phyloP scores from a whole-genome alignment of 1,284 basidiomycete species.

The Exobasidium cylindrosporum region DNA sequence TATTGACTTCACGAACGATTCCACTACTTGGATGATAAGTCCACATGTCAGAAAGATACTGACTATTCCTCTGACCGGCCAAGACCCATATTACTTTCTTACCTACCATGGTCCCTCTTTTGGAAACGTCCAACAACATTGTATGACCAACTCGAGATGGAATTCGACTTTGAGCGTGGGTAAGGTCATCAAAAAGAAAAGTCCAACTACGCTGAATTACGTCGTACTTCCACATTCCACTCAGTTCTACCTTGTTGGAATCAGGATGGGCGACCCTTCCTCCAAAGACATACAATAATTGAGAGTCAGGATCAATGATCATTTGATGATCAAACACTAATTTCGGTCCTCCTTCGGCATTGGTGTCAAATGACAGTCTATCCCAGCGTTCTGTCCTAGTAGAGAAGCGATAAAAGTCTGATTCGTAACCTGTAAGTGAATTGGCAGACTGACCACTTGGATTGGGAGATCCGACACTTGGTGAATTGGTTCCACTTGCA shows the following conservation, averaged over 20 bases:
- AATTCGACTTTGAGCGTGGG: constrained; percentile 31
- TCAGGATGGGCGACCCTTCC: constrained; percentile 68
- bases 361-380: constrained; percentile 46
- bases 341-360: constrained; percentile 65
- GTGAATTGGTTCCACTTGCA: constrained; percentile 19
- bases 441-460: not conserved
- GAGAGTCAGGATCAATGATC: constrained; percentile 69
- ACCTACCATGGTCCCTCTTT: not conserved
- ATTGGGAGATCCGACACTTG: not conserved
- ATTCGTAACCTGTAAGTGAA: constrained; percentile 22
- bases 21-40: constrained; percentile 42
- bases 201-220: constrained; percentile 45
- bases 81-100: constrained; percentile 50
- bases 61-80: constrained; percentile 51
- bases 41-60: constrained; percentile 53
- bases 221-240: constrained; percentile 55
- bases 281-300: constrained; percentile 74
- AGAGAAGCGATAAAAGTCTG: constrained; percentile 55
- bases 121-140: constrained; percentile 47
- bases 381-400: constrained; percentile 53
- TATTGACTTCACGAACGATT: constrained; percentile 30
- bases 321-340: constrained; percentile 78
- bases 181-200: constrained; percentile 46
- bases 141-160: constrained; percentile 49
- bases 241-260: constrained; percentile 38